These are phyloP conservation scores for Chytriomyces hyalinus DNA, from an alignment of 192 early-diverging fungal species.

Conservation along the genomic window DNA sequence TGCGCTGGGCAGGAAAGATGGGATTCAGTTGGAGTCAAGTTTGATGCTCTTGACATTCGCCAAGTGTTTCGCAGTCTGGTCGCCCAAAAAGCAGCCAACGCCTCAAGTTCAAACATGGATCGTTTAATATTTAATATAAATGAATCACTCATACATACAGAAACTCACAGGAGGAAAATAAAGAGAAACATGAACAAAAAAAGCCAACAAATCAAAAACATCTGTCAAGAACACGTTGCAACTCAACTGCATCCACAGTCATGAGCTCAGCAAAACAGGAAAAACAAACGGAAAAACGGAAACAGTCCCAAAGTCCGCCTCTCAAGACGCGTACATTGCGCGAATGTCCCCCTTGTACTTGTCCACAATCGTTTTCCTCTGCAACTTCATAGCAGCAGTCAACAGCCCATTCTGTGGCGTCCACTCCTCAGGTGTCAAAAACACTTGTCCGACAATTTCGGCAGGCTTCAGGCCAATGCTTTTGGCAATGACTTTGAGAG, in stretches of 20 bases:
- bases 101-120: too few species aligned
- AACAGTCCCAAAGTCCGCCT: background rate
- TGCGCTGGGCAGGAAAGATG: slow-evolving; percentile 78
- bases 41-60: too few species aligned
- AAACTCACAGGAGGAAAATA: too few species aligned
- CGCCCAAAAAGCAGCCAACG: too few species aligned
- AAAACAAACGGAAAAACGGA: background rate
- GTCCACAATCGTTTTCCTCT: slow-evolving; percentile 77
- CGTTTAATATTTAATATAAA: too few species aligned
- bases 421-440: slow-evolving; percentile 81
- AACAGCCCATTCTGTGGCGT: slow-evolving; percentile 82
- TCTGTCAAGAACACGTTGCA: too few species aligned
- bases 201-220: too few species aligned
- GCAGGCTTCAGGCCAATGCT: slow-evolving; percentile 66
- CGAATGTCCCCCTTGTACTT: slow-evolving; percentile 68
- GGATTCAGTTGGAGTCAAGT: slow-evolving; percentile 82
- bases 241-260: too few species aligned
- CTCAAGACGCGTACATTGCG: slow-evolving; percentile 52
- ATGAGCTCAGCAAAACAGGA: too few species aligned
- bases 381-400: slow-evolving; percentile 94
- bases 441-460: slow-evolving; percentile 73
- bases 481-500: slow-evolving; percentile 65
- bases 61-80: too few species aligned
- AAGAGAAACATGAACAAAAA: too few species aligned
- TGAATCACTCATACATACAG: too few species aligned